Percentiles rank a stretch among this genome's conserved stretches.
Evolutionary conservation across 371 early-diverging fungal genomes (phyloP).

Genomic region (Mucor circinelloides): DNA sequence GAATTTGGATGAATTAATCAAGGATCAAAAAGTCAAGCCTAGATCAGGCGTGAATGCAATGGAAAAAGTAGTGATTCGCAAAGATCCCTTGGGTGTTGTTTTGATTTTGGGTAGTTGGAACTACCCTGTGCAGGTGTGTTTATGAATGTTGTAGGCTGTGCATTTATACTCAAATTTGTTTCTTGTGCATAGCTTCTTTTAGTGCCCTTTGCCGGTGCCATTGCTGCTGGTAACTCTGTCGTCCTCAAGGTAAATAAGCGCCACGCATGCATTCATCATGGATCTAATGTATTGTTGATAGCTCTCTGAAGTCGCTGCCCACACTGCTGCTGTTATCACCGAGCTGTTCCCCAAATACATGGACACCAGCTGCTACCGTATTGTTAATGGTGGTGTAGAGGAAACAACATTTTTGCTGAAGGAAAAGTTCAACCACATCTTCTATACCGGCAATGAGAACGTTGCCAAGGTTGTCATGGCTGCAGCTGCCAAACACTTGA

Average conservation of each 20-base stretch:
- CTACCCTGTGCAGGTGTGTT: conserved; percentile 47
- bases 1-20: conserved; percentile 65
- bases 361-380: conserved; percentile 64
- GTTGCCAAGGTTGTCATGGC: conserved; percentile 82
- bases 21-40: conserved; percentile 50
- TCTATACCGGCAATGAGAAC: conserved; percentile 82
- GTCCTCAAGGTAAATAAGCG: conserved; percentile 67
- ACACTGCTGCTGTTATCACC: conserved; percentile 69
- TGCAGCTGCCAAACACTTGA: conserved; percentile 76
- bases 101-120: conserved; percentile 61
- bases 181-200: conserved; percentile 7
- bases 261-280: not conserved
- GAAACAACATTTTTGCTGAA: conserved; percentile 79
- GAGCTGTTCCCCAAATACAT: conserved; percentile 73
- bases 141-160: not conserved
- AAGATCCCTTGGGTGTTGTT: conserved; percentile 81
- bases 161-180: not conserved
- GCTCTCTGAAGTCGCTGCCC: conserved; percentile 78
- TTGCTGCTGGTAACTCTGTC: conserved; percentile 88
- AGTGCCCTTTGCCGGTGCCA: conserved; percentile 64
- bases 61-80: conserved; percentile 58
- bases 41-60: conserved; percentile 29
- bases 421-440: conserved; percentile 80
- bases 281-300: conserved; percentile 1
- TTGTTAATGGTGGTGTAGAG: conserved; percentile 80